Base-by-base conservation (phyloP, 78 protist species). In the Chrysochromulina parva region DNA sequence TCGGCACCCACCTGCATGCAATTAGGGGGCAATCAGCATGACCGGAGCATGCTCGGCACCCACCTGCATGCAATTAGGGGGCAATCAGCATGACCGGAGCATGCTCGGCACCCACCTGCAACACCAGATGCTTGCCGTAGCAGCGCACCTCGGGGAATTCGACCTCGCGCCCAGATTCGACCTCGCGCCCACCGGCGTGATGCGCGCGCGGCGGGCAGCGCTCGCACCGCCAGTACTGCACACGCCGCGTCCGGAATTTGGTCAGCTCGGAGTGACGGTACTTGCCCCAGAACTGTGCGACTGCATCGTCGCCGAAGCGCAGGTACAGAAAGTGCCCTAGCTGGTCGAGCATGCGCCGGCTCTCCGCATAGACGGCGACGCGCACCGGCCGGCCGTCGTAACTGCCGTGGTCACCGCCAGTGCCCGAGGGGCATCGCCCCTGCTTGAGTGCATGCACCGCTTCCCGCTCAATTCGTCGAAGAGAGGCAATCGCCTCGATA, bases 241-340 rank as follows among this genome's bases (percentile, higher is more conserved):
- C 52, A 7, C 19, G 2, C 20, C 53, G 22, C 53, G 50, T 0
- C 20, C 48, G 53, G 53, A 69, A 69, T 14, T 69, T 69, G 53
- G 26, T 4, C 9, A 69, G 53, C 53, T 69, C 78, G 20, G 78
- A 38, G 53, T 11, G 0, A 52, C 78, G 78, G 78, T 69, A 69
- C 52, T 7, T 5, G 53, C 78, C 78, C 78, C 78, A 69, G 78
- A 69, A 69, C 78, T 69, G 78, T 52, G 78, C 78, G 53, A 69
- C 78, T 13, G 78, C 78, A 22, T n/a, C 52, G 22, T 69, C 78
- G 48, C 78, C 78, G 17, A 69, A 69, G 78, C 38, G 78, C 26
- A 38, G 53, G 53, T 10, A 3, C 20, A 69, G 78, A 14, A 28
- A 69, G 78, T 69, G 78, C 16, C 78, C 78, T 0, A 69, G 13